Base-by-base conservation (phyloP, 177 flowering plant species). In the Vitis hybrid region DNA sequence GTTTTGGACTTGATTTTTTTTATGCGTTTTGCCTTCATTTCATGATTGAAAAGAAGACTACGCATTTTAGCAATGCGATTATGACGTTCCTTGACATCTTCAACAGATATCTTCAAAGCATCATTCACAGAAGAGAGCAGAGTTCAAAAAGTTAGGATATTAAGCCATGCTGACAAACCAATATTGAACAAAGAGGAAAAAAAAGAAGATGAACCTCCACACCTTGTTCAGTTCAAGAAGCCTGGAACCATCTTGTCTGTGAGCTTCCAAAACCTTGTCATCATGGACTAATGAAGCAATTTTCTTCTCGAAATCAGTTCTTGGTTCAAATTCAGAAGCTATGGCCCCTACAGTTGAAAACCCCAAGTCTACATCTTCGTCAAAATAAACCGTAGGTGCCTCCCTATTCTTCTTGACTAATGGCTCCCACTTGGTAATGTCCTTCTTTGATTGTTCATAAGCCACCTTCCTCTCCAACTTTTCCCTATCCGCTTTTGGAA, bases 1-100 rank as follows among this genome's bases (percentile, higher is more conserved):
- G 90, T 81, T 79, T 94, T 94, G 19, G 98, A 92, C 78, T 94
- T 94, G 12, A 94, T 94, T 67, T 92, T 91, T 62, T 92, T 94
- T 9, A 89, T 72, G 60, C 78, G 95, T 73, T 92, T 94, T 52
- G 86, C 80, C 79, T 94, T 92, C 83, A 87, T 55, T 71, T 94
- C 98, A 79, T 92, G 27, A 24, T 24, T 2, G 27, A 24, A 24
- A 24, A 24, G 27, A 24, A 24, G 27, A 2, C 27, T 24, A 24
- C 27, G 27, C 27, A 24, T 24, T 24, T 24, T 24, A 5, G 97
- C 97, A 17, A 86, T 84, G 56, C 78, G 88, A 76, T 87, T 75
- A 50, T 84, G 87, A 6, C 87, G 83, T 30, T 89, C 89, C 70
- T 67, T 85, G 48, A 84, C 90, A 69, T 91, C 95, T 81, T 91